Evolutionary conservation across 106 monocot species (phyloP), one percentile per base, ranked within the genome.

Genomic region (Amphibolis antarctica): DNA sequence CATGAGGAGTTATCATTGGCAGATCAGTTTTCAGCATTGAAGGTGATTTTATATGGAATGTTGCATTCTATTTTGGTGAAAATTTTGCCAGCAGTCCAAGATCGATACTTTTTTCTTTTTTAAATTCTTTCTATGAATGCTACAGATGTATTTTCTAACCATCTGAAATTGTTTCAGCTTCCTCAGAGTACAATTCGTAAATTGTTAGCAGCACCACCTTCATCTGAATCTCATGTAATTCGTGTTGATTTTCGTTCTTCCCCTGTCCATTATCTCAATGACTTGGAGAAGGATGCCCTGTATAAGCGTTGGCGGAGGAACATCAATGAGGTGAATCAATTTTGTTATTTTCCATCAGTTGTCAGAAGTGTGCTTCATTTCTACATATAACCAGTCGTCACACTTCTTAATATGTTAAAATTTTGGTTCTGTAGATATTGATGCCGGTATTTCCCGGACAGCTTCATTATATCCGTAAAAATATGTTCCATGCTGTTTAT

Each of bases 381-480:
- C 28, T 28, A 57, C 57, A 25, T 57, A 26, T 57, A 57, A 57
- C 15, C 28, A 0, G 2, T 28, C 17, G 13, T 57, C 23, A 57
- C 26, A 42, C 45, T 68, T 23, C 17, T 44, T 46, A 0, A 1
- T 46, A 25, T 25, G 42, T 55, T 24, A 55, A 25, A 6, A 49
- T 44, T 68, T 46, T 68, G 20, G 2, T 71, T 43, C 54, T 78
- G 58, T 71, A 98, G 96, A 73, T 98, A 57, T 80, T 98, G 65
- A 90, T 90, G 89, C 96, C 87, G 12, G 84, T 85, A 43, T 98
- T 85, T 68, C 96, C 96, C 64, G 96, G 96, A 59, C 90, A 90
- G 72, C 80, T 90, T 69, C 86, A 80, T 10, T 90, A 98, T 74
- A 90, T 98, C 31, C 86, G 90, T n/a, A 98, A 98, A 83, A 98